Evolutionary conservation across 2,329 filamentous ascomycete species (phyloP).

Genomic region (Blastomyces percursus): DNA sequence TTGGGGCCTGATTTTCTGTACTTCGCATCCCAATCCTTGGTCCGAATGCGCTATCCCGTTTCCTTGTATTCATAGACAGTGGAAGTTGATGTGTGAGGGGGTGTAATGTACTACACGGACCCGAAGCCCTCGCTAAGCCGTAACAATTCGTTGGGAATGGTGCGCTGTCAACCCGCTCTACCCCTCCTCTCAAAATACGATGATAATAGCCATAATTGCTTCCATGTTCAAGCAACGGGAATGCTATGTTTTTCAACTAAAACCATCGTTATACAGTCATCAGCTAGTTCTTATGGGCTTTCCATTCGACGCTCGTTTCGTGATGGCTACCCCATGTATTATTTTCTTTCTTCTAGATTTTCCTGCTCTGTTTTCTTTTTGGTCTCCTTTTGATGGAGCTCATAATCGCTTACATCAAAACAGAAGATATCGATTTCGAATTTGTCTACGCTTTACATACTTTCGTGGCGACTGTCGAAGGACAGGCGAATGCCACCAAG

Average conservation of each 20-base stretch:
- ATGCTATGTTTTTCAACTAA: not conserved
- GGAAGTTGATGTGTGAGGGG: not conserved
- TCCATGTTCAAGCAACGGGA: not conserved
- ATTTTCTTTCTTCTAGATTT: not conserved
- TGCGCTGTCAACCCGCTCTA: not conserved
- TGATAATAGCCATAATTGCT: not conserved
- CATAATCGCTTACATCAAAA: slow-evolving; percentile 54
- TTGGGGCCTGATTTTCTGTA: not conserved
- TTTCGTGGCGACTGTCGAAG: slow-evolving; percentile 94
- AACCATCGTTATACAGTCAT: not conserved
- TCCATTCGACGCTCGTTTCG: not conserved
- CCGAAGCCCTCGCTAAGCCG: not conserved
- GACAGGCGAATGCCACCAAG: slow-evolving; percentile 95
- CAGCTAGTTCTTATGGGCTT: not conserved
- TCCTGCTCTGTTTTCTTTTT: not conserved
- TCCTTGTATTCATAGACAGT: not conserved
- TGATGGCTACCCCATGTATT: not conserved
- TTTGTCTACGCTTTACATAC: slow-evolving; percentile 98
- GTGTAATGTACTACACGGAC: not conserved
- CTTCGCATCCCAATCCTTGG: not conserved
- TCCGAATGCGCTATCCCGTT: not conserved
- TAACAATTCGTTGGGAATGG: not conserved
- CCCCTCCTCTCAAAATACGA: not conserved
- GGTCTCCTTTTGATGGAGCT: not conserved
- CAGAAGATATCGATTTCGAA: slow-evolving; percentile 99